These are phyloP conservation scores for Mortierella antarctica DNA, from an alignment of 192 early-diverging fungal species.

Conservation along the genomic window DNA sequence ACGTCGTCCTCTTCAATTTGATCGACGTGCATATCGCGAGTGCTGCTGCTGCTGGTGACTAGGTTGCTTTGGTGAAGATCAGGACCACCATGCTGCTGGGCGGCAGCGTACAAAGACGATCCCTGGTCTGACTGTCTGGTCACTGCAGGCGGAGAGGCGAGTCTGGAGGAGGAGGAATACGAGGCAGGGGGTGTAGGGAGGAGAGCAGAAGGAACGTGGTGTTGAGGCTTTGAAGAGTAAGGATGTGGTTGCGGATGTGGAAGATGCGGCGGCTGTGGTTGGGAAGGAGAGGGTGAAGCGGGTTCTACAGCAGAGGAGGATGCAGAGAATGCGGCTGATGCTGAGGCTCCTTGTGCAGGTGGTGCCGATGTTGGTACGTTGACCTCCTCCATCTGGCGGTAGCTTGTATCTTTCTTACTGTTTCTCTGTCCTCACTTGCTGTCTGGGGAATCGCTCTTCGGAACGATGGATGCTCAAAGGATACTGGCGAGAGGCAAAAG, in stretches of 20 bases:
- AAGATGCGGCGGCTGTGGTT: neutral
- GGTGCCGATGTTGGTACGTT: no score
- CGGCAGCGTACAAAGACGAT: no score
- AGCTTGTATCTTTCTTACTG: no score
- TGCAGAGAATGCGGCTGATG: neutral
- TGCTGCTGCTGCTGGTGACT: no score
- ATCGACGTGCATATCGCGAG: no score
- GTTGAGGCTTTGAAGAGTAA: neutral
- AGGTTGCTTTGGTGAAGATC: no score
- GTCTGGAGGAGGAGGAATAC: slow-evolving; percentile 2
- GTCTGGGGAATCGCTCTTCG: no score
- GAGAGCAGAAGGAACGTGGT: neutral
- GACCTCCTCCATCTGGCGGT: neutral
- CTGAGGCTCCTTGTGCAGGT: neutral
- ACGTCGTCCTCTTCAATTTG: no score
- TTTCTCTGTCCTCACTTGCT: no score
- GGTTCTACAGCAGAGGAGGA: neutral
- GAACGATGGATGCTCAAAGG: neutral
- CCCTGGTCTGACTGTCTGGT: no score
- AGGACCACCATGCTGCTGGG: no score
- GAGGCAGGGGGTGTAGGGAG: neutral
- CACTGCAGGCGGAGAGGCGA: no score
- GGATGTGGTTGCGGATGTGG: slow-evolving; percentile 11
- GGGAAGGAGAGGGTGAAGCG: neutral
- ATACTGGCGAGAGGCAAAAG: neutral